Conservation (phyloP, 2,329 filamentous ascomycete genomes). For the Diaporthe citrichinensis region DNA sequence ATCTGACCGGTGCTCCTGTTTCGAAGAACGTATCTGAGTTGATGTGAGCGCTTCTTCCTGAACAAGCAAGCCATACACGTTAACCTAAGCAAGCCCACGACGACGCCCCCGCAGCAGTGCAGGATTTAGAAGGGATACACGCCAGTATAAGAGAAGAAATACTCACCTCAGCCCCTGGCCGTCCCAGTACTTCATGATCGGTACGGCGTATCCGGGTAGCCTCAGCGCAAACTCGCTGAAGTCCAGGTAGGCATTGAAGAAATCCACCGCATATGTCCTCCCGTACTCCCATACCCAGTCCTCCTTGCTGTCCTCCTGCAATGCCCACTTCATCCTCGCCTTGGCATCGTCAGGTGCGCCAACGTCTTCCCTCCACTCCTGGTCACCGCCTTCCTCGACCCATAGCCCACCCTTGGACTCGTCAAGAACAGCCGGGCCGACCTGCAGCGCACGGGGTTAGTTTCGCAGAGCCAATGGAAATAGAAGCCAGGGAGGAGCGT, state of each 20-base stretch:
- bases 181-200: conserved; percentile 85
- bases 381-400: conserved; percentile 74
- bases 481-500: not conserved
- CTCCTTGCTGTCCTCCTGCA: conserved; percentile 63
- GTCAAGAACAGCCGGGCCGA: conserved; percentile 65
- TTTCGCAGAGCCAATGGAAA: not conserved
- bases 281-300: conserved; percentile 70
- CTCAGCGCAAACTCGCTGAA: conserved; percentile 81
- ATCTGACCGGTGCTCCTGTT: conserved; percentile 80
- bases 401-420: conserved; percentile 65
- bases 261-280: conserved; percentile 70
- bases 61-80: conserved; percentile 25
- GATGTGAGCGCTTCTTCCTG: conserved; percentile 77
- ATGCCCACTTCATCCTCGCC: conserved; percentile 72
- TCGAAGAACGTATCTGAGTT: conserved; percentile 92
- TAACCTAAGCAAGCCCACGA: conserved; percentile 46
- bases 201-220: conserved; percentile 80
- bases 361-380: conserved; percentile 58
- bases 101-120: conserved; percentile 9
- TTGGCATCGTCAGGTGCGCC: conserved; percentile 68
- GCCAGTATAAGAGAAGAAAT: conserved; percentile 28
- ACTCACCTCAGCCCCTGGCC: conserved; percentile 81
- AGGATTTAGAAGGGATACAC: not conserved
- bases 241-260: conserved; percentile 94
- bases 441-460: conserved; percentile 4